Evolutionary conservation across 2,329 filamentous ascomycete genomes (phyloP).

Genomic region (Boeremia exigua): DNA sequence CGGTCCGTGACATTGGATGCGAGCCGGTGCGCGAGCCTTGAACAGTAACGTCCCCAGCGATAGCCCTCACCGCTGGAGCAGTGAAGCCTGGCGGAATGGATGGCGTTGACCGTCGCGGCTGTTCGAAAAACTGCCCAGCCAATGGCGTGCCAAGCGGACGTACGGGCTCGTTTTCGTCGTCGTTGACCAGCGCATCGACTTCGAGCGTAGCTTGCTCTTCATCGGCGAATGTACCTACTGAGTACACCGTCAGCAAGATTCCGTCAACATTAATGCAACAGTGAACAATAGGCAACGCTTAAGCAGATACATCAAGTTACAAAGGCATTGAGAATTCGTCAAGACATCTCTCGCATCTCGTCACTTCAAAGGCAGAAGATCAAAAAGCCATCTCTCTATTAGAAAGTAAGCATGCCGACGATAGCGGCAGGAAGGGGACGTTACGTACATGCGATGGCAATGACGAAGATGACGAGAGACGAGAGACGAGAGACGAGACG

Average conservation of each 20-base stretch:
- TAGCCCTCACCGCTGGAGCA: conserved; percentile 32
- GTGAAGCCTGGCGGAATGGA: conserved; percentile 55
- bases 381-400: conserved; percentile 50
- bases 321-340: conserved; percentile 17
- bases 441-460: conserved; percentile 54
- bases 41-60: conserved; percentile 32
- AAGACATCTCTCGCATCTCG: conserved; percentile 46
- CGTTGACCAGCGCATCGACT: conserved; percentile 73
- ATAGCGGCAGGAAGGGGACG: conserved; percentile 49
- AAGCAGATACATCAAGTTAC: conserved; percentile 38
- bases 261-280: not conserved
- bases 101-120: conserved; percentile 52
- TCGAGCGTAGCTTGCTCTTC: conserved; percentile 67
- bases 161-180: conserved; percentile 48
- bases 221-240: conserved; percentile 66
- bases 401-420: conserved; percentile 51
- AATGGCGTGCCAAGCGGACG: conserved; percentile 37
- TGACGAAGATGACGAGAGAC: conserved; percentile 55
- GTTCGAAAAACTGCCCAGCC: conserved; percentile 36
- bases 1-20: conserved; percentile 44
- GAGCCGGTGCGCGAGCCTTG: conserved; percentile 30
- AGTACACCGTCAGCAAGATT: conserved; percentile 50
- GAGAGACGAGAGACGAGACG: not conserved
- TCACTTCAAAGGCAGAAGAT: conserved; percentile 45
- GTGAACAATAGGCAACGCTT: conserved; percentile 20